phyloP scores from a whole-genome alignment of 441 rosid species.

The Dalechampia spathulata region DNA sequence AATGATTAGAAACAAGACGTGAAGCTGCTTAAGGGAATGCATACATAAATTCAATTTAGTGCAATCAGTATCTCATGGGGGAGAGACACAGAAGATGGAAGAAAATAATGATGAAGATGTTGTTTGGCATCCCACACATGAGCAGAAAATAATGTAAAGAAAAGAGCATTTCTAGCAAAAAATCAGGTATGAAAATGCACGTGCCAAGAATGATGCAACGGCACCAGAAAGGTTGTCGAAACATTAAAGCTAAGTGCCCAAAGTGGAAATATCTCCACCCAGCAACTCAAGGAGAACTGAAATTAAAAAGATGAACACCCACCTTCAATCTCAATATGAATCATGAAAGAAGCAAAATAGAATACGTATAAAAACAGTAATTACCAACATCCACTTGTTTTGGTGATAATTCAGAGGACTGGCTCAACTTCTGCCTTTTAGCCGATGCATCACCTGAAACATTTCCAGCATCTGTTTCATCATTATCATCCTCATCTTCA shows the following conservation, averaged over 20 bases:
- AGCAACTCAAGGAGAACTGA: neutral
- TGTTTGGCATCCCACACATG: no score
- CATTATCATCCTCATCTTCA: constrained; percentile 79
- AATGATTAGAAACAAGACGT: neutral
- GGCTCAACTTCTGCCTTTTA: constrained; percentile 70
- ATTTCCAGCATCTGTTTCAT: constrained; percentile 41
- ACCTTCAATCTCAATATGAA: no score
- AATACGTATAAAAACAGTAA: constrained; percentile 38
- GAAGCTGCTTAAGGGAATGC: neutral
- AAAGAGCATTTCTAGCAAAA: no score
- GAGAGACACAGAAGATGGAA: neutral
- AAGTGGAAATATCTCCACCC: neutral
- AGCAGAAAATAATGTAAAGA: no score
- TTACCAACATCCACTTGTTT: constrained; percentile 78
- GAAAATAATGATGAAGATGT: no score
- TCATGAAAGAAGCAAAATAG: constrained; percentile 17
- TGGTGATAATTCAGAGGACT: constrained; percentile 34
- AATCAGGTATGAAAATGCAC: no score
- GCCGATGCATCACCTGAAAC: constrained; percentile 34
- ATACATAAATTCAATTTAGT: no score
- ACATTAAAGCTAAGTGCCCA: constrained; percentile 3
- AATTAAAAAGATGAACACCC: no score
- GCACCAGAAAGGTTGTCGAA: neutral
- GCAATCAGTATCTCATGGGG: no score
- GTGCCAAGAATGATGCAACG: neutral